phyloP scores from a whole-genome alignment of 139 green algal genomes.

The Spirogloea muscicola region DNA sequence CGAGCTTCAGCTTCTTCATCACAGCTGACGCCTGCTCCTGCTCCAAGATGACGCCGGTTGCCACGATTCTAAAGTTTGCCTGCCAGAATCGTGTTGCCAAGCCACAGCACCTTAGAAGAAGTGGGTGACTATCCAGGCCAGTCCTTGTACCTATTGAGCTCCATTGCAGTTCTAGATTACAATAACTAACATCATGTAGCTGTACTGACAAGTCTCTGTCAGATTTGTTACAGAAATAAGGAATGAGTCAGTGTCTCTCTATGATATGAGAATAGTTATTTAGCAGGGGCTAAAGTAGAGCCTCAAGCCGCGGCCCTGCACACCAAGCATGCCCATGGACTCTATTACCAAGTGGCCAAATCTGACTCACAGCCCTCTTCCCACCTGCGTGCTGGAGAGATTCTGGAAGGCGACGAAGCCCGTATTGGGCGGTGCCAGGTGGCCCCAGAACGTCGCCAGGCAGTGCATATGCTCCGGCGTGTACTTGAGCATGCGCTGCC shows the following conservation, averaged over 20 bases:
- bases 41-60: slow-evolving; percentile 87
- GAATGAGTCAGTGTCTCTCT: background rate
- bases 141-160: background rate
- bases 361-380: too few species aligned
- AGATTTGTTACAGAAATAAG: too few species aligned
- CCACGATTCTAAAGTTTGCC: slow-evolving; percentile 77
- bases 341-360: too few species aligned
- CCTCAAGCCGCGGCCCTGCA: background rate
- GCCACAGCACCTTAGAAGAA: background rate
- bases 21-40: slow-evolving; percentile 70
- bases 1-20: slow-evolving; percentile 97
- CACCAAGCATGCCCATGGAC: background rate
- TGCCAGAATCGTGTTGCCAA: background rate
- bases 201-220: background rate
- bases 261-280: background rate
- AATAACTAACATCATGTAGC: background rate
- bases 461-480: slow-evolving; percentile 98
- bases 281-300: background rate
- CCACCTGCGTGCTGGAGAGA: slow-evolving; percentile 10
- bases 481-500: slow-evolving; percentile 92
- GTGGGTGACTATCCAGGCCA: background rate
- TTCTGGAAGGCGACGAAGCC: slow-evolving; percentile 63
- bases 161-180: background rate
- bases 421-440: slow-evolving; percentile 81
- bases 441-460: slow-evolving; percentile 65